phyloP scores from a whole-genome alignment of 257 asterid species.

The Forsythia viridissima region DNA sequence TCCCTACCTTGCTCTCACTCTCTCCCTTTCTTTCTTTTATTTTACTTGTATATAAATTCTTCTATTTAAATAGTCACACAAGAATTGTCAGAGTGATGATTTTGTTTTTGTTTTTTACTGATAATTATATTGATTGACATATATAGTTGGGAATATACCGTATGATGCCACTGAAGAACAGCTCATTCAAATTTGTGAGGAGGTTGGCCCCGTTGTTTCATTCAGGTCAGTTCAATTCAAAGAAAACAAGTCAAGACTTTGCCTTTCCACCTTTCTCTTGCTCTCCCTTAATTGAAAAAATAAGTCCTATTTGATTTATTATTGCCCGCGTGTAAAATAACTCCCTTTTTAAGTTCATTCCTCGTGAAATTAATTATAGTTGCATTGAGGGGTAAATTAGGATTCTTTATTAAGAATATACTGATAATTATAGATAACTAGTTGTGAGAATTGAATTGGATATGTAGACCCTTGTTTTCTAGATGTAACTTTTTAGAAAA shows the following conservation, averaged over 20 bases:
- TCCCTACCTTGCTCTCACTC: neutral
- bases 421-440: neutral
- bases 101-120: neutral
- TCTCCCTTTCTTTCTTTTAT: neutral
- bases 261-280: neutral
- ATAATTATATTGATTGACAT: slow-evolving; percentile 12
- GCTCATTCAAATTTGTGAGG: slow-evolving; percentile 91
- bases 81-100: neutral
- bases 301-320: neutral
- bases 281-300: neutral
- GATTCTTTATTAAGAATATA: neutral
- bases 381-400: neutral
- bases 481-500: neutral
- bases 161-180: slow-evolving; percentile 97
- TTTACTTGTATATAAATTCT: neutral
- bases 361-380: neutral
- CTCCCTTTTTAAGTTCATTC: neutral
- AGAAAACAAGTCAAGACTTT: neutral
- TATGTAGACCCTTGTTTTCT: neutral
- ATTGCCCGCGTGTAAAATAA: neutral
- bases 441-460: neutral
- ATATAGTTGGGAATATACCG: slow-evolving; percentile 91
- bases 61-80: neutral
- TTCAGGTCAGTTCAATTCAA: slow-evolving; percentile 63
- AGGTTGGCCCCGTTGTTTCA: slow-evolving; percentile 95